These are phyloP conservation scores for Domatiomyces catenatus DNA, from an alignment of 2,329 filamentous ascomycete genomes.

Conservation along the genomic window DNA sequence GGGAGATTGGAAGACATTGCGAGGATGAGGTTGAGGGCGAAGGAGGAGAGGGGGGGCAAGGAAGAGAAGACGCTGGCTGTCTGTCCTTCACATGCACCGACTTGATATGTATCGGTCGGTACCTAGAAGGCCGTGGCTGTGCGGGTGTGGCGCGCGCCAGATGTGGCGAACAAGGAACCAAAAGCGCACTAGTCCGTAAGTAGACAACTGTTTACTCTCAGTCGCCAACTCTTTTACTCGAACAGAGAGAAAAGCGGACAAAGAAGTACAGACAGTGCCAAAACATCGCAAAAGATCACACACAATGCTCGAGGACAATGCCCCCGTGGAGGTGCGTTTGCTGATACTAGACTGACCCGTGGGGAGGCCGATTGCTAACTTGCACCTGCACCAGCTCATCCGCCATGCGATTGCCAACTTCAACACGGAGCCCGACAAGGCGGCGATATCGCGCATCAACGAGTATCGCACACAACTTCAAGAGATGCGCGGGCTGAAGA, in stretches of 20 bases:
- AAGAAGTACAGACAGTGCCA: neutral
- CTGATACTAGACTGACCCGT: too few species aligned
- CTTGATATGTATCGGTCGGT: neutral
- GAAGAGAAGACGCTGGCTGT: too few species aligned
- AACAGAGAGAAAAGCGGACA: neutral
- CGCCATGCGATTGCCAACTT: constrained; percentile 86
- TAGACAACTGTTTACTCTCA: constrained; percentile 1
- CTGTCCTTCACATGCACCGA: neutral
- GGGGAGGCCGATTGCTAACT: neutral
- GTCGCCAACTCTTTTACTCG: neutral
- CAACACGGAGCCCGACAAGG: constrained; percentile 79
- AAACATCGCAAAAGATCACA: neutral
- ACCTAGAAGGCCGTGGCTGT: neutral
- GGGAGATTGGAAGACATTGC: constrained; percentile 34
- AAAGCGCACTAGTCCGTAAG: neutral
- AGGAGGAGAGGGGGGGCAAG: neutral
- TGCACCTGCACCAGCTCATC: constrained; percentile 50
- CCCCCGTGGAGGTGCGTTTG: neutral
- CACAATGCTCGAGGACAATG: neutral
- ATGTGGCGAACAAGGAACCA: neutral
- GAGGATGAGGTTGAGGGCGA: neutral
- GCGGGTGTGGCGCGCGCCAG: neutral
- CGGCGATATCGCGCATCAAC: constrained; percentile 65
- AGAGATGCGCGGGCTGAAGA: constrained; percentile 63
- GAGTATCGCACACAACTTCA: constrained; percentile 73